Evolutionary conservation across 805 yeast genomes (phyloP), one percentile per base, ranked within the genome.

Genomic region (Priceomyces fermenticarens): DNA sequence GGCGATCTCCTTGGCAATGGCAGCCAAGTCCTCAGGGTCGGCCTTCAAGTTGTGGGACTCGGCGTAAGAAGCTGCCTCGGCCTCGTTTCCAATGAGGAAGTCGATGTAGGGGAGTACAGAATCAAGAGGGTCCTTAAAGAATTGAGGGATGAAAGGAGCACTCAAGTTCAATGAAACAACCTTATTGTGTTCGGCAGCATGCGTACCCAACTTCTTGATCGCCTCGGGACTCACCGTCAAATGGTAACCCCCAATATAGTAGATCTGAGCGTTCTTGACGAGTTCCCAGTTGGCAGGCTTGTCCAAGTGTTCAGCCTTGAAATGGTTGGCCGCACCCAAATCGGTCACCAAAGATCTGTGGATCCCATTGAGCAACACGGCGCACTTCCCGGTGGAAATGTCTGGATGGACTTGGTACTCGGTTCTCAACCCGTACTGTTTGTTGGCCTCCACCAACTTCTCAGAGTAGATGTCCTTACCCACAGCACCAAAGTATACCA

Each of bases 231-330:
- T 87, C 43, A 93, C 99, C 43, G 99, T 93, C 70, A 93, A 78
- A 69, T 93, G 99, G 88, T 83, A 93, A n/a, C 99, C 99, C 58
- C 98, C 99, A 60, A 93, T 85, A 78, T 93, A 93, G 76, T 72
- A 93, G 57, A 73, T 76, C 63, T 81, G 74, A 46, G 91, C 98
- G 38, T 71, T 73, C 68, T 88, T 89, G 47, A 93, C 96, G 44
- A 73, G 69, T 49, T 70, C 71, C 97, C 97, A 90, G 77, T 90
- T 88, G 68, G 85, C 95, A 50, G 95, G 87, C 60, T 78, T 78
- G 60, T 87, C 82, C 61, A 93, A 78, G 67, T 93, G 98, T 44
- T 79, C 79, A 38, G 91, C 83, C 60, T 85, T 85, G 83, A 89
- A 93, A 67, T 88, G 95, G 75, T 93, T 93, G 53, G 99, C 99